phyloP scores from a whole-genome alignment of 2,329 filamentous ascomycete species.

The Botrytis squamosa region DNA sequence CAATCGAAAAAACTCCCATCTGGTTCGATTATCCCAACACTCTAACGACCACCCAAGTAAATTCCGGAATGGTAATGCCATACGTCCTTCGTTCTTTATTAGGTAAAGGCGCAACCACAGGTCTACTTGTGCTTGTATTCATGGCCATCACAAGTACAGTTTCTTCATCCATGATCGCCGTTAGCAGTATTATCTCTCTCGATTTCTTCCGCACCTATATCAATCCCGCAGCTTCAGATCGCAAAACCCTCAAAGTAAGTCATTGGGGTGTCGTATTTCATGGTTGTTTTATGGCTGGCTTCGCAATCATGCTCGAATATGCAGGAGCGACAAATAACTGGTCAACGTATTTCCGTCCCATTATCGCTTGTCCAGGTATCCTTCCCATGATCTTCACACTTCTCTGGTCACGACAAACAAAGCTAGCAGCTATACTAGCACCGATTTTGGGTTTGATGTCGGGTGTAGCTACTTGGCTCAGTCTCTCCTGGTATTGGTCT shows the following conservation, averaged over 20 bases:
- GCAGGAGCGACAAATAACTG: slow-evolving; percentile 51
- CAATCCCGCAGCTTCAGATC: slow-evolving; percentile 45
- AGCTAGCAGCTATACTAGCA: slow-evolving; percentile 49
- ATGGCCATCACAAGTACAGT: slow-evolving; percentile 53
- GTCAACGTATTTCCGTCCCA: slow-evolving; percentile 23
- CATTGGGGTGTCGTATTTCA: slow-evolving; percentile 50
- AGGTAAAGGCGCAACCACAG: slow-evolving; percentile 35
- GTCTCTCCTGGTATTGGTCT: slow-evolving; percentile 42
- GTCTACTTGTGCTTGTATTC: slow-evolving; percentile 49
- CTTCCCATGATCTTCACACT: slow-evolving; percentile 38
- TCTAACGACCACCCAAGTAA: slow-evolving; percentile 33
- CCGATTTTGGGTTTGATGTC: slow-evolving; percentile 51
- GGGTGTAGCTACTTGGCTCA: slow-evolving; percentile 54
- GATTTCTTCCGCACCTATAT: slow-evolving; percentile 52
- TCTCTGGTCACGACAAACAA: slow-evolving; percentile 46
- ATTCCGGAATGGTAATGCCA: slow-evolving; percentile 35
- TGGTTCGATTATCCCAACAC: slow-evolving; percentile 43
- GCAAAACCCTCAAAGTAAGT: slow-evolving; percentile 45
- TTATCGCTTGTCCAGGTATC: slow-evolving; percentile 32
- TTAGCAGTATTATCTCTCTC: slow-evolving; percentile 50
- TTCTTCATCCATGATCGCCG: slow-evolving; percentile 51
- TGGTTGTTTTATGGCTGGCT: slow-evolving; percentile 48
- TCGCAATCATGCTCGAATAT: slow-evolving; percentile 49
- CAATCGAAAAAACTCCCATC: slow-evolving; percentile 44
- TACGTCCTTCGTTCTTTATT: slow-evolving; percentile 37